phyloP scores from a whole-genome alignment of 352 stramenopile genomes.

The Pythium oligandrum region DNA sequence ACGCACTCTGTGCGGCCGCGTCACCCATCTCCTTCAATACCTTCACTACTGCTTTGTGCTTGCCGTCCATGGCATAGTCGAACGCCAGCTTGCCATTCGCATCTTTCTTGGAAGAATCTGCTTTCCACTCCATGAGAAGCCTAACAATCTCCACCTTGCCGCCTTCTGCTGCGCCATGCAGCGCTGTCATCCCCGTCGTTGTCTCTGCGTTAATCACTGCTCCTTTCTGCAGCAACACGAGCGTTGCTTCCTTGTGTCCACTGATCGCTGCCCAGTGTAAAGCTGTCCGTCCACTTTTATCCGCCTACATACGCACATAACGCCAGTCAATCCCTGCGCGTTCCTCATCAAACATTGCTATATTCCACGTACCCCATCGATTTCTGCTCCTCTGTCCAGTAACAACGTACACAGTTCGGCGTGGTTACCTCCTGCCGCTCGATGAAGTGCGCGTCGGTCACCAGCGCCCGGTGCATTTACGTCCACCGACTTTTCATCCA shows the following conservation, averaged over 20 bases:
- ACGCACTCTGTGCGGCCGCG: slow-evolving; percentile 77
- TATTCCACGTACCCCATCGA: slow-evolving; percentile 58
- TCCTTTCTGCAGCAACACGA: slow-evolving; percentile 81
- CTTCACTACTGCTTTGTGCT: slow-evolving; percentile 90
- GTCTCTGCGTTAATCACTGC: slow-evolving; percentile 88
- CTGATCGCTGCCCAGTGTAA: slow-evolving; percentile 92
- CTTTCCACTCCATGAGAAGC: slow-evolving; percentile 89
- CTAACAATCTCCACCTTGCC: slow-evolving; percentile 90
- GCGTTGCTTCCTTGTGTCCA: slow-evolving; percentile 87
- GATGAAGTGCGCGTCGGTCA: slow-evolving; percentile 84
- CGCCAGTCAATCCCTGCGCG: too few relatives aligned
- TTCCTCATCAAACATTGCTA: background rate
- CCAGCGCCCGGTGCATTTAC: slow-evolving; percentile 85
- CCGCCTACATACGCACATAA: slow-evolving; percentile 42
- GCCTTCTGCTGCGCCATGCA: slow-evolving; percentile 87
- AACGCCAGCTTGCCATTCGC: slow-evolving; percentile 89
- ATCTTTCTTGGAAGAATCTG: slow-evolving; percentile 86
- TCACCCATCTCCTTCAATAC: slow-evolving; percentile 92
- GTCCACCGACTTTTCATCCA: slow-evolving; percentile 86
- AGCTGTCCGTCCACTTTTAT: slow-evolving; percentile 91
- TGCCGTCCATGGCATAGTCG: slow-evolving; percentile 90
- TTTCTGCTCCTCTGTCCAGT: slow-evolving; percentile 82
- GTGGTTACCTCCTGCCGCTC: slow-evolving; percentile 85
- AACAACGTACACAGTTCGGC: slow-evolving; percentile 85
- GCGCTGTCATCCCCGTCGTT: slow-evolving; percentile 86